A percentile compares a stretch with the other conserved stretches of the same genome.
phyloP scores from a whole-genome alignment of 75 land plant genomes.

The Cupressus sempervirens region DNA sequence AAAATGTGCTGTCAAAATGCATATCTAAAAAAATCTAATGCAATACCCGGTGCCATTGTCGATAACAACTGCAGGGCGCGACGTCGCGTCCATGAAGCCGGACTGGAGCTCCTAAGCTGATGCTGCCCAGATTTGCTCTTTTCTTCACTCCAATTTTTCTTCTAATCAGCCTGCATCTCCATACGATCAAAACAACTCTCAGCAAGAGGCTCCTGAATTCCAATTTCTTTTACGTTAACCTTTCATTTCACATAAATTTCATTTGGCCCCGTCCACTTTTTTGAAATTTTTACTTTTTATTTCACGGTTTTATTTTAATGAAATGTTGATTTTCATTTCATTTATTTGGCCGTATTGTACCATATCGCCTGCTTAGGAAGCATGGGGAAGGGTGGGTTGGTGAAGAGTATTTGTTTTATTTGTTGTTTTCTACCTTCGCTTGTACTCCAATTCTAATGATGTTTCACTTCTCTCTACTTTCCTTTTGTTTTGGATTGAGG shows the following conservation, averaged over 20 bases:
- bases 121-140: not conserved
- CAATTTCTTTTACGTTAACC: not conserved
- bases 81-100: slow-evolving; percentile 71
- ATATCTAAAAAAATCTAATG: not conserved
- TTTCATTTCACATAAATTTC: slow-evolving; percentile 5
- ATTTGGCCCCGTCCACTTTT: not conserved
- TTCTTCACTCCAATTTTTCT: not conserved
- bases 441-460: slow-evolving; percentile 6
- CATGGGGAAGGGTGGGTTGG: not conserved
- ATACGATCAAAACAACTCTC: not conserved
- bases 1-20: not conserved
- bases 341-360: not conserved
- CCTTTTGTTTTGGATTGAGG: not conserved
- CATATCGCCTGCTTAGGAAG: not conserved
- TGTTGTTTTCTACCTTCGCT: not conserved
- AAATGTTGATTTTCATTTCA: not conserved
- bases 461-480: not conserved
- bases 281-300: not conserved
- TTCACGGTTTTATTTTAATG: not conserved
- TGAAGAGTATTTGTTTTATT: not conserved
- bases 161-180: not conserved
- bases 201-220: not conserved
- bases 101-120: not conserved
- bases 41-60: slow-evolving; percentile 99
- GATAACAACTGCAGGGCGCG: slow-evolving; percentile 96